phyloP scores from a whole-genome alignment of 495 filamentous ascomycete genomes.

The Tuber magnatum region DNA sequence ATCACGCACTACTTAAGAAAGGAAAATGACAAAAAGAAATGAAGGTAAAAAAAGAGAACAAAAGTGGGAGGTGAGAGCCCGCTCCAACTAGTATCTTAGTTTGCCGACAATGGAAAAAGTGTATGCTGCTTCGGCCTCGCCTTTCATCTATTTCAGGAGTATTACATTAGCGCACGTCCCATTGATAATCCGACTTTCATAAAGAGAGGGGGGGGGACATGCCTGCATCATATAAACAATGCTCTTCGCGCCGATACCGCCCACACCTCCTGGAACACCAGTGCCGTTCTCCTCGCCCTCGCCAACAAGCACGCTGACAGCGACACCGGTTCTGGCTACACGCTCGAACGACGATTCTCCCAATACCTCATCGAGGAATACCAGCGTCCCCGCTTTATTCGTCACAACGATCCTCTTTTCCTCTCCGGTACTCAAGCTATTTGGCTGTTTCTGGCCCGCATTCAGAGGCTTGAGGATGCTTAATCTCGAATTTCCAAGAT shows the following conservation, averaged over 20 bases:
- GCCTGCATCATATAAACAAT: conserved; percentile 42
- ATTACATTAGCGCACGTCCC: conserved; percentile 8
- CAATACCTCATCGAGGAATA: conserved; percentile 75
- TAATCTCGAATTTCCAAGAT: conserved; percentile 75
- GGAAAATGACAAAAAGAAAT: neutral
- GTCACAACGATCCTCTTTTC: conserved; percentile 79
- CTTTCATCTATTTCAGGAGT: conserved; percentile 47
- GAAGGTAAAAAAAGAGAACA: neutral
- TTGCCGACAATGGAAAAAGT: conserved; percentile 58
- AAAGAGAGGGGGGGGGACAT: neutral
- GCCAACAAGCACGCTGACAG: conserved; percentile 80
- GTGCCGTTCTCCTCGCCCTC: conserved; percentile 61
- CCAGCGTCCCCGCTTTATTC: conserved; percentile 58
- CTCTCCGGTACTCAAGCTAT: conserved; percentile 48
- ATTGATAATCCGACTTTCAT: neutral
- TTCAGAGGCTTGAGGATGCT: conserved; percentile 67
- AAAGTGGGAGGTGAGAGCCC: neutral
- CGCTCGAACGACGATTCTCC: conserved; percentile 77
- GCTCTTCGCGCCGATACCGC: conserved; percentile 62
- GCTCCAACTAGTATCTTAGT: conserved; percentile 48
- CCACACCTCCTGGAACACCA: conserved; percentile 58
- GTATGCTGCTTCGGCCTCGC: conserved; percentile 55
- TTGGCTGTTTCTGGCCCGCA: conserved; percentile 46
- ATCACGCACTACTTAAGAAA: neutral
- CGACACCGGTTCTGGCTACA: conserved; percentile 74